Conservation (phyloP, 2,329 filamentous ascomycete genomes). For the Ceratocystis colombiana region DNA sequence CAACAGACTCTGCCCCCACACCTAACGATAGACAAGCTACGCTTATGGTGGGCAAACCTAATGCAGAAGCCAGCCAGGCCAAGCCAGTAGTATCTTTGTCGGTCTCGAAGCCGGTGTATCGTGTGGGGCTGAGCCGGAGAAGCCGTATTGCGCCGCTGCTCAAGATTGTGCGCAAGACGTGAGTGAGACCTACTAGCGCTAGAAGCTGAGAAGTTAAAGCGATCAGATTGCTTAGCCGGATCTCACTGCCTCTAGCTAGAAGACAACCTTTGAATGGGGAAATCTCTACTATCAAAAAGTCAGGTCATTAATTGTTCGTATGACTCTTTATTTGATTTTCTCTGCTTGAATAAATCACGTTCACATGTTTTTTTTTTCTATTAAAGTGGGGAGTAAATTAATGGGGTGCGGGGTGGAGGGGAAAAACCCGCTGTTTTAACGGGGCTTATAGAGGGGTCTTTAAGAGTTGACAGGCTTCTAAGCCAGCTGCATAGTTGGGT, state of each 20-base stretch:
- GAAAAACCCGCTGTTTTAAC: not conserved
- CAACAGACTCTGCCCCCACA: not conserved
- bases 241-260: not conserved
- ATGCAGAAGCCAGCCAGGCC: conserved; percentile 19
- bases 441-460: not conserved
- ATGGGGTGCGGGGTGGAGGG: conserved; percentile 1
- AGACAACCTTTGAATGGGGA: not conserved
- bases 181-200: conserved; percentile 14
- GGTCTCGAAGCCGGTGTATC: conserved; percentile 35
- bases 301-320: not conserved
- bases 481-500: not conserved
- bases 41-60: conserved; percentile 8
- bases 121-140: conserved; percentile 44
- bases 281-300: not conserved
- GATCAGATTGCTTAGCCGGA: not conserved
- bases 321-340: not conserved
- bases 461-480: not conserved
- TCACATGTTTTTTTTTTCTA: not conserved
- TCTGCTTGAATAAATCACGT: not conserved
- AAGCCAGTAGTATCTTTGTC: conserved; percentile 17
- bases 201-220: not conserved
- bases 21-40: not conserved
- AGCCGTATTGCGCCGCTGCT: conserved; percentile 43
- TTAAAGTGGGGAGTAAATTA: not conserved
- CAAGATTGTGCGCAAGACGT: conserved; percentile 40